Base-by-base conservation (phyloP, 345 rosid species). In the Bruguiera sexangula region DNA sequence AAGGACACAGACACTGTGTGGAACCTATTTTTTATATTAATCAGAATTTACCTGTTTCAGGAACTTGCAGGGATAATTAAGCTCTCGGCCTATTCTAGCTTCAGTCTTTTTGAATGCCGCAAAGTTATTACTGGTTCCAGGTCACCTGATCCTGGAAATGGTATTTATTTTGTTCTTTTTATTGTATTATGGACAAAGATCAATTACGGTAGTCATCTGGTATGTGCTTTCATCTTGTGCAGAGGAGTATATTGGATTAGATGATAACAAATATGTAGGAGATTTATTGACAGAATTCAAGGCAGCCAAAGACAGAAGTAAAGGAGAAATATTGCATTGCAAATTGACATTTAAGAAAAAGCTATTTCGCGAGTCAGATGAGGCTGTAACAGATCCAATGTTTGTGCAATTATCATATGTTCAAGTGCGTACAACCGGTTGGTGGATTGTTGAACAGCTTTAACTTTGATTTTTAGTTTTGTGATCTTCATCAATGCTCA, bases 171-270 rank as follows among this genome's bases (percentile, higher is more conserved):
- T 74, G 26, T 63, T 37, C 60, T 65, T 50, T 60, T 70, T 24
- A 63, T 64, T 32, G 60, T 69, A 31, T 7, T 48, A 63, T 69
- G 10, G 48, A 57, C 43, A 8, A 62, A 70, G 51, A 66, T n/a
- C 18, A 69, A 21, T 36, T 60, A 27, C 63, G 9, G 31, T 56
- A 22, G 60, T 75, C 26, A 59, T 79, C 70, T 66, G 66, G 83
- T 76, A 13, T 68, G n/a, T 64, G 20, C 19, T 56, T 37, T 81
- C 27, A 46, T 78, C 52, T 70, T 69, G 65, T 53, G 67, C 80
- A 95, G 99, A 95, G 91, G 99, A 95, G 82, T 89, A 87, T 67
- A 83, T 90, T 79, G 99, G 96, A 59, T 74, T 95, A 76, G 99
- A 95, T 82, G 99, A 95, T 74, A 95, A 95, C 86, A 92, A 92